These are phyloP conservation scores for Tetrapisispora fleetii DNA, from an alignment of 805 yeast genomes.

Conservation along the genomic window DNA sequence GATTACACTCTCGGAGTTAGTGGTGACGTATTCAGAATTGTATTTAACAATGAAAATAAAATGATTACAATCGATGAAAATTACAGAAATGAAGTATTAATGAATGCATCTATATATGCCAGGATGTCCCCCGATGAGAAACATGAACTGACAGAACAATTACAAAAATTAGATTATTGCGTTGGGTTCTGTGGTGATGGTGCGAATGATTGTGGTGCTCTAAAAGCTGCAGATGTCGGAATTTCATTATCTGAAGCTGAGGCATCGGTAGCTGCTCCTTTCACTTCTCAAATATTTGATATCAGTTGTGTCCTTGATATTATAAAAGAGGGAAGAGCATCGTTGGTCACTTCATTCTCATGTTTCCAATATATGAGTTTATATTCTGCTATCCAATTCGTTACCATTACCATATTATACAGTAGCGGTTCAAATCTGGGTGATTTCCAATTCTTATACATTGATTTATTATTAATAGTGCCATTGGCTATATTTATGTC, in stretches of 20 bases:
- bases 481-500: slow-evolving; percentile 97
- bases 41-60: slow-evolving; percentile 38
- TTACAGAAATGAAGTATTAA: slow-evolving; percentile 47
- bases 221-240: slow-evolving; percentile 96
- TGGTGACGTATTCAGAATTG: slow-evolving; percentile 80
- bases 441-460: slow-evolving; percentile 91
- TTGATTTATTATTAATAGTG: slow-evolving; percentile 79
- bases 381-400: slow-evolving; percentile 92
- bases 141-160: slow-evolving; percentile 83
- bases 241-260: slow-evolving; percentile 94
- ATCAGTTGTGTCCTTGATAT: slow-evolving; percentile 88
- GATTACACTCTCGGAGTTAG: slow-evolving; percentile 73
- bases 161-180: slow-evolving; percentile 78
- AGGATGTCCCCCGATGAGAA: slow-evolving; percentile 99
- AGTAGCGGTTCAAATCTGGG: slow-evolving; percentile 88
- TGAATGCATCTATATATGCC: slow-evolving; percentile 75
- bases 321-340: slow-evolving; percentile 88
- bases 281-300: slow-evolving; percentile 82
- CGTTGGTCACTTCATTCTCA: slow-evolving; percentile 88
- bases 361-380: slow-evolving; percentile 97
- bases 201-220: slow-evolving; percentile 97
- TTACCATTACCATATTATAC: slow-evolving; percentile 77
- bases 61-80: slow-evolving; percentile 20
- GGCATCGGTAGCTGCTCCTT: slow-evolving; percentile 98
- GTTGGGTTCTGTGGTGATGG: slow-evolving; percentile 99